These are phyloP conservation scores for Saksenaea oblongispora DNA, from an alignment of 371 early-diverging fungal genomes.

Conservation along the genomic window DNA sequence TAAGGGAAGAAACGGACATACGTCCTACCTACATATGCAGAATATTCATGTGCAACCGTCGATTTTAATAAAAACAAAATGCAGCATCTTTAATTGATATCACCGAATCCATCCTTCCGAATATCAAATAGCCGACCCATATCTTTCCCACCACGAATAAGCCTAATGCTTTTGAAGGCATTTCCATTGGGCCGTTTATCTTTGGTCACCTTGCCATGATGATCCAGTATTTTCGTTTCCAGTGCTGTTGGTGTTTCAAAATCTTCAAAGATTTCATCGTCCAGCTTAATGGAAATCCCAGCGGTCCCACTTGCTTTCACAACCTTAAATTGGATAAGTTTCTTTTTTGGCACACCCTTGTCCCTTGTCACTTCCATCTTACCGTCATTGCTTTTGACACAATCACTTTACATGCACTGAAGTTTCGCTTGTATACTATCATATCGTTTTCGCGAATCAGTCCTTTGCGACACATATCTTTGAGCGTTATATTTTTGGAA, in stretches of 20 bases:
- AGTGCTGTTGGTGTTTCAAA: slow-evolving; percentile 56
- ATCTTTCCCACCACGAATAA: slow-evolving; percentile 48
- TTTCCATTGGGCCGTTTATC: slow-evolving; percentile 57
- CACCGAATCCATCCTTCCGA: slow-evolving; percentile 46
- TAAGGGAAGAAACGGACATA: not conserved
- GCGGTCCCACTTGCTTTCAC: slow-evolving; percentile 46
- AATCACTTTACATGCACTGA: slow-evolving; percentile 52
- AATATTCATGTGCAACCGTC: not conserved
- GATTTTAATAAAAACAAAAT: not conserved
- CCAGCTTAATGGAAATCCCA: slow-evolving; percentile 49
- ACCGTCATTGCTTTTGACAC: not conserved
- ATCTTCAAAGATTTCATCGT: slow-evolving; percentile 45
- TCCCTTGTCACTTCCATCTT: not conserved
- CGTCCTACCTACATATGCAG: not conserved
- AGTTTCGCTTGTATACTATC: slow-evolving; percentile 53
- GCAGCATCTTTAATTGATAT: not conserved
- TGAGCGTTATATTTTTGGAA: slow-evolving; percentile 50
- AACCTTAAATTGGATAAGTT: slow-evolving; percentile 26
- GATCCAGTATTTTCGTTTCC: slow-evolving; percentile 55
- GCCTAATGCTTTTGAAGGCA: slow-evolving; percentile 52
- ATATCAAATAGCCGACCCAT: slow-evolving; percentile 55
- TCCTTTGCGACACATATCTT: slow-evolving; percentile 55
- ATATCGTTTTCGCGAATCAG: slow-evolving; percentile 49
- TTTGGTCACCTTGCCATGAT: slow-evolving; percentile 47
- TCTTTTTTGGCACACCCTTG: not conserved